Evolutionary conservation across 192 early-diverging fungal genomes (phyloP).

Genomic region (Phycomyces nitens): DNA sequence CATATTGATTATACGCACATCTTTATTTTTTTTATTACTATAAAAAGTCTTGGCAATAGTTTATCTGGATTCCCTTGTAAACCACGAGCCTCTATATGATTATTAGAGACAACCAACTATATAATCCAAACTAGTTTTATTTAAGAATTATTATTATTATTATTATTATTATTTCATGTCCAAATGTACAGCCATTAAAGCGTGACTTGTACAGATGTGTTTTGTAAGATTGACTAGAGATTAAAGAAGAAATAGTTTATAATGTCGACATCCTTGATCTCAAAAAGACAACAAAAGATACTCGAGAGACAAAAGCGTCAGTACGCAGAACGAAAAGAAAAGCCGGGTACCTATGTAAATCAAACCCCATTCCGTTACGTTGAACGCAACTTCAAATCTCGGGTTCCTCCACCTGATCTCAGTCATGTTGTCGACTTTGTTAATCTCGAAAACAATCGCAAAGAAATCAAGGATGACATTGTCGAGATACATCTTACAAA

Average conservation of each 20-base stretch:
- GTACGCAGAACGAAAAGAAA: conserved; percentile 17
- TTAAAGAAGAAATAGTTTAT: too few species aligned
- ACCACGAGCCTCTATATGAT: too few species aligned
- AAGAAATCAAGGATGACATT: neutral
- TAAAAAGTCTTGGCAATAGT: neutral
- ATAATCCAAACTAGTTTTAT: too few species aligned
- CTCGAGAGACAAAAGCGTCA: conserved; percentile 19
- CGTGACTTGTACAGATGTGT: too few species aligned
- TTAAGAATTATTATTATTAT: too few species aligned
- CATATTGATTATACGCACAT: neutral
- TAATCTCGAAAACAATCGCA: conserved; percentile 14
- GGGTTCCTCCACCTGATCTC: conserved; percentile 49
- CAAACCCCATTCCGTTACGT: conserved; percentile 69
- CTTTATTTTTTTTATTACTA: neutral
- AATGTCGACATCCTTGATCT: conserved; percentile 18
- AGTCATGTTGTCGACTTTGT: conserved; percentile 55
- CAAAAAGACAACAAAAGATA: conserved; percentile 29
- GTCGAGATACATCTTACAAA: neutral
- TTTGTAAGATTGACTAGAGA: too few species aligned
- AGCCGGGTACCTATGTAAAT: conserved; percentile 28
- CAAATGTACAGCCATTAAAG: too few species aligned
- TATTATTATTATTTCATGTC: too few species aligned
- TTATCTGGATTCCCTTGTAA: too few species aligned
- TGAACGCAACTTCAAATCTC: conserved; percentile 59
- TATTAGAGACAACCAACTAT: too few species aligned